These are phyloP conservation scores for Calonectria honghensis DNA, from an alignment of 2,329 filamentous ascomycete genomes.

Conservation along the genomic window DNA sequence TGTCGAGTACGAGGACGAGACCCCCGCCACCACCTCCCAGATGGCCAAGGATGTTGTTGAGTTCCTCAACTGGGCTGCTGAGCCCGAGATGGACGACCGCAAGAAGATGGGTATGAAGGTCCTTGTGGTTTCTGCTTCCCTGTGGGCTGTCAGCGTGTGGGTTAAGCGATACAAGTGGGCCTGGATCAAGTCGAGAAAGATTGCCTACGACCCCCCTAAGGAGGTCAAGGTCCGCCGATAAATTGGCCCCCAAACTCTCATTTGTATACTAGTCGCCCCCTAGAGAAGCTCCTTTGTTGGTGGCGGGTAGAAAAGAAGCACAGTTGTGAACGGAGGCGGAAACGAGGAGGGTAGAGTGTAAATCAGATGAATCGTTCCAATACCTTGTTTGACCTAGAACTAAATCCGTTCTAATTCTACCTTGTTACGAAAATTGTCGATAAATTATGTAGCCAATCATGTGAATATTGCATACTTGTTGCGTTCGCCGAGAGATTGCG, in stretches of 20 bases:
- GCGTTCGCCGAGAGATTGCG: neutral
- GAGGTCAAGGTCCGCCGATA: slow-evolving; percentile 70
- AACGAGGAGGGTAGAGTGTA: slow-evolving; percentile 67
- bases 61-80: slow-evolving; percentile 99
- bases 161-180: slow-evolving; percentile 99
- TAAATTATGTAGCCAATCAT: neutral
- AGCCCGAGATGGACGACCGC: slow-evolving; percentile 99
- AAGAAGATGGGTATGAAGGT: slow-evolving; percentile 99
- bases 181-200: slow-evolving; percentile 95
- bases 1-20: slow-evolving; percentile 98
- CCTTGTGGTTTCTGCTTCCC: slow-evolving; percentile 83
- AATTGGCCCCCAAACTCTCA: slow-evolving; percentile 58
- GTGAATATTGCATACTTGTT: neutral
- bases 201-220: slow-evolving; percentile 88
- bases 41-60: slow-evolving; percentile 99
- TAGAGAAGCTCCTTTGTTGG: slow-evolving; percentile 66
- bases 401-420: slow-evolving; percentile 22
- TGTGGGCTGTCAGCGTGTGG: slow-evolving; percentile 94
- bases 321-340: slow-evolving; percentile 57
- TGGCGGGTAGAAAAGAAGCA: slow-evolving; percentile 62
- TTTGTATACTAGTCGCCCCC: slow-evolving; percentile 67
- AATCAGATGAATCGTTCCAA: slow-evolving; percentile 70
- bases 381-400: slow-evolving; percentile 55
- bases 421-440: slow-evolving; percentile 2
- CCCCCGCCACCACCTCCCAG: slow-evolving; percentile 94